Evolutionary conservation across 768 basidiomycete species (phyloP).

Genomic region (Trichaptum fuscoviolaceum): DNA sequence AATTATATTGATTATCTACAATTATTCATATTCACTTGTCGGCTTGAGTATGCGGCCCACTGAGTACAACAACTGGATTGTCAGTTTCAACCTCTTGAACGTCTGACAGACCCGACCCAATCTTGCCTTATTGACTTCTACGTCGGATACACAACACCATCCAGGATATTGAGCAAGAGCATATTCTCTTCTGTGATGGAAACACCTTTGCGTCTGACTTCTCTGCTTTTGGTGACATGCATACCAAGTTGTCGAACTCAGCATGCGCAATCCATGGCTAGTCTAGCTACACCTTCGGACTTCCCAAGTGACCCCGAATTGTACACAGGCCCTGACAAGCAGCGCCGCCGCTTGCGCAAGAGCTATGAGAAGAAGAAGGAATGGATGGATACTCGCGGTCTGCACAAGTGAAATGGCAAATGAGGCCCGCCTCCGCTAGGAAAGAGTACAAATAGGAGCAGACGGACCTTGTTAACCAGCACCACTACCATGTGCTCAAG

Average conservation of each 20-base stretch:
- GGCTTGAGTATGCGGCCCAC: too few relatives aligned
- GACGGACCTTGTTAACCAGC: conserved; percentile 62
- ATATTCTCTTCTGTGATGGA: conserved; percentile 76
- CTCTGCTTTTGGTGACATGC: conserved; percentile 60
- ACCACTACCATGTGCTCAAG: conserved; percentile 58
- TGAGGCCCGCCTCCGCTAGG: conserved; percentile 81
- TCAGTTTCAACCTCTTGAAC: conserved; percentile 84
- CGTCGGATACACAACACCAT: conserved; percentile 65
- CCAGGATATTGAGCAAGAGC: conserved; percentile 61
- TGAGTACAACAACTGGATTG: conserved; percentile 79
- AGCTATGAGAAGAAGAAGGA: conserved; percentile 71
- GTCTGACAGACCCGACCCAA: conserved; percentile 70
- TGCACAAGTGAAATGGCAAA: conserved; percentile 78
- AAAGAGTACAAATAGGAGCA: conserved; percentile 47
- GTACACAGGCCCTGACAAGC: conserved; percentile 49
- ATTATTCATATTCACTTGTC: too few relatives aligned
- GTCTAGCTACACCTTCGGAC: conserved; percentile 57
- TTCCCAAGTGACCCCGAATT: conserved; percentile 56
- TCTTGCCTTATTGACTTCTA: conserved; percentile 62
- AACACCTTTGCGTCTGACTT: conserved; percentile 83
- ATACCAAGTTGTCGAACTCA: conserved; percentile 61
- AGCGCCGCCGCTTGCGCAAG: conserved; percentile 43
- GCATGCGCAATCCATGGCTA: conserved; percentile 81
- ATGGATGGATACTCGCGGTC: conserved; percentile 65
- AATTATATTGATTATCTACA: too few relatives aligned